Evolutionary conservation across 2,329 filamentous ascomycete species (phyloP), one percentile per base, ranked within the genome.

Genomic region (Xylariaceae sp.): DNA sequence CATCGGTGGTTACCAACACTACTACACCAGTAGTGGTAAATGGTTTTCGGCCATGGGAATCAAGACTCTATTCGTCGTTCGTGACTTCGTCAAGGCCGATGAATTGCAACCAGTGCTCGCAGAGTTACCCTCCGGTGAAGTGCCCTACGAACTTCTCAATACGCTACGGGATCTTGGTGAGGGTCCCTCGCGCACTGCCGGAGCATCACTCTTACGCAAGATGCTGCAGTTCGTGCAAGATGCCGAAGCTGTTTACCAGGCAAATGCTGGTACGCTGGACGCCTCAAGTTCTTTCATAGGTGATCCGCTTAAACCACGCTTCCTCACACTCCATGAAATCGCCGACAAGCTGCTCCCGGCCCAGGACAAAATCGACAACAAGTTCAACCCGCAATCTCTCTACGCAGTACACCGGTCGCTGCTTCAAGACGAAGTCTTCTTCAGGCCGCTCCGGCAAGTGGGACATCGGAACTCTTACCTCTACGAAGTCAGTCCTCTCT

Each of bases 401-500:
- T 86, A 88, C 56, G 86, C 87, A 4, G 80, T 90, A 6, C 83
- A 89, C 54, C 78, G 78, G 45, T 76, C 83, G 7, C 61, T 92
- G 6, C 63, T 74, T 20, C 70, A 74, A 33, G 75, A 82, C 48
- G 80, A 83, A 7, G 71, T 81, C 42, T 78, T 73, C 22, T 87
- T 90, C 58, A 72, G 73, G 2, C 69, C 74, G 2, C 51, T 77
- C 61, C 63, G 73, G 64, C 56, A 75, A 51, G 62, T 74, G 65
- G 64, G 75, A 64, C 60, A 61, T 71, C 59, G 80, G 66, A 57
- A 75, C 65, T 63, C 77, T 6, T 74, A 76, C 48, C 55, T 86
- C 22, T 86, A 85, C 55, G 76, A 83, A 50, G 73, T 91, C 46
- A 71, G 75, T 19, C 74, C 81, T 7, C 70, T 73, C 39, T 65